Evolutionary conservation across 139 green algal genomes (phyloP), one percentile per base, ranked within the genome.

Genomic region (Chloropicon primus): DNA sequence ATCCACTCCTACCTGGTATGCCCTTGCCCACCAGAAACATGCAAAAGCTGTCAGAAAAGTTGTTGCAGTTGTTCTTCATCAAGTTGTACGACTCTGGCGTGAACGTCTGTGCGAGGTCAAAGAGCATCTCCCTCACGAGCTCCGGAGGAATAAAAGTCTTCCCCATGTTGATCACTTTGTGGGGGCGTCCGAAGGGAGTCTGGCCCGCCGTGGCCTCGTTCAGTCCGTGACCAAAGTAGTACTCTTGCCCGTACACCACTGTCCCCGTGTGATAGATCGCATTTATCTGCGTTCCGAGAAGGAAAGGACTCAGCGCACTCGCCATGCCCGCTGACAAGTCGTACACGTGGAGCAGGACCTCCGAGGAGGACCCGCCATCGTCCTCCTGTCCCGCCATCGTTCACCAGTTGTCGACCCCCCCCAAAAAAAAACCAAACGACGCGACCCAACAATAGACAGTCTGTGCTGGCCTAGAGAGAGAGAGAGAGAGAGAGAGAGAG

Each of bases 331-430:
- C 53, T 21, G 78, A 89, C 0, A 96, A 75, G 75, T 96, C 92
- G 71, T 96, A 96, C 0, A 96, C 83, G 24, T 92, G 85, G 0
- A 96, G 80, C 29, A 90, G 81, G 0, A 96, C 92, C n/a, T n/a
- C n/a, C n/a, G n/a, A 62, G 41, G 41, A 62, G 41, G 5, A 62
- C 41, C 41, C 41, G 41, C 41, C 41, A n/a, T n/a, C n/a, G n/a
- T n/a, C n/a, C n/a, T n/a, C n/a, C n/a, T n/a, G n/a, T n/a, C n/a
- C n/a, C n/a, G n/a, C n/a, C n/a, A n/a, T n/a, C n/a, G n/a, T n/a
- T n/a, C n/a, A n/a, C n/a, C n/a, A n/a, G n/a, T n/a, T n/a, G n/a
- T n/a, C n/a, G n/a, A n/a, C n/a, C n/a, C n/a, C n/a, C n/a, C n/a
- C n/a, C n/a, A n/a, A n/a, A n/a, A n/a, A n/a, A n/a, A n/a, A n/a